These are phyloP conservation scores for Asparagopsis taxiformis DNA, from an alignment of 31 red algal species.

Conservation along the genomic window DNA sequence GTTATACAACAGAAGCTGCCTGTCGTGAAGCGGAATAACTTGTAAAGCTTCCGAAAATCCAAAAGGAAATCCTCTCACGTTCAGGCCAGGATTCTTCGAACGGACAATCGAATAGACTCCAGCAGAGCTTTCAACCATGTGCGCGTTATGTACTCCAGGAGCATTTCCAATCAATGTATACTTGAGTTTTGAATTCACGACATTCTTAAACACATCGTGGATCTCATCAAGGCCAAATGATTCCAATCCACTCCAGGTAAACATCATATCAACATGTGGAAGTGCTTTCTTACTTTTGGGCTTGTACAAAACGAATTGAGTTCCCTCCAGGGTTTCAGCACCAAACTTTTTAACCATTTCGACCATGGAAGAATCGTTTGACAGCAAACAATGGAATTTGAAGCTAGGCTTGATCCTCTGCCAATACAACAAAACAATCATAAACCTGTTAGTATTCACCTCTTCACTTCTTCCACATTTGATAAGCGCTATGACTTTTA, in stretches of 20 bases:
- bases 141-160: conserved; percentile 39
- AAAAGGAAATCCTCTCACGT: conserved; percentile 54
- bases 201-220: conserved; percentile 30
- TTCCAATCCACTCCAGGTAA: conserved; percentile 48
- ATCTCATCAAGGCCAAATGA: conserved; percentile 35
- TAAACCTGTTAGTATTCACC: background rate
- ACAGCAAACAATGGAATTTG: conserved; percentile 33
- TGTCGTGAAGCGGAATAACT: conserved; percentile 26
- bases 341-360: conserved; percentile 33
- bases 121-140: conserved; percentile 29
- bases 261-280: conserved; percentile 38
- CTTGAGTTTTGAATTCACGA: background rate
- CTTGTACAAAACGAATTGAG: conserved; percentile 37
- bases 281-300: conserved; percentile 18
- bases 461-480: background rate
- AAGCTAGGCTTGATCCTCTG: conserved; percentile 39
- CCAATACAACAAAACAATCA: background rate
- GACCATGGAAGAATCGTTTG: conserved; percentile 15
- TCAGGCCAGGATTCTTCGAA: conserved; percentile 17
- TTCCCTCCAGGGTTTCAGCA: conserved; percentile 2
- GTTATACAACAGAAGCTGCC: conserved; percentile 52
- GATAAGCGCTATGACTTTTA: background rate
- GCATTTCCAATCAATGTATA: conserved; percentile 44
- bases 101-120: conserved; percentile 42
- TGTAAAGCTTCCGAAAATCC: conserved; percentile 35